Conservation (phyloP, 2,329 filamentous ascomycete genomes). For the Onygena corvina region DNA sequence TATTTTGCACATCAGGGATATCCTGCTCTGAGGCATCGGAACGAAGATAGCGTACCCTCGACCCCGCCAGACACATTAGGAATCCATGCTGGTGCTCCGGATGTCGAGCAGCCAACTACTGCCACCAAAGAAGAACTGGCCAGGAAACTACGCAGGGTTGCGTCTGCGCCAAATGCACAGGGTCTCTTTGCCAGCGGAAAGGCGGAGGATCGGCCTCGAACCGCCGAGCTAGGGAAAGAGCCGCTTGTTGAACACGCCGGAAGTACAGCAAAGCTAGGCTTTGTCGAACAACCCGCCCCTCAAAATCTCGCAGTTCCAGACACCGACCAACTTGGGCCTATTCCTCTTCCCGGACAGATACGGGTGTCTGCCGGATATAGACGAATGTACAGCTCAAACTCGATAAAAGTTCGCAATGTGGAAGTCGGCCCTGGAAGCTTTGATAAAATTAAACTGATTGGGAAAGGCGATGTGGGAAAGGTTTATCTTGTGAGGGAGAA, state of each 20-base stretch:
- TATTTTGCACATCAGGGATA: conserved; percentile 96
- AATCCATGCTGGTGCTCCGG: conserved; percentile 57
- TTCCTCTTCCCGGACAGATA: conserved; percentile 55
- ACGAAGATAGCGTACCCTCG: conserved; percentile 82
- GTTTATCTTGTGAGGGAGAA: conserved; percentile 96
- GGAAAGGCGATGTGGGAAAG: conserved; percentile 96
- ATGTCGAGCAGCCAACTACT: conserved; percentile 54
- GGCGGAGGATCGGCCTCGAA: conserved; percentile 59
- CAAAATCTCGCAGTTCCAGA: conserved; percentile 24
- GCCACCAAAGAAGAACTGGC: conserved; percentile 89
- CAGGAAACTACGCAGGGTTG: conserved; percentile 81
- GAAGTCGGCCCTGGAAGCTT: conserved; percentile 93
- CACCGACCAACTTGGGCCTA: conserved; percentile 45
- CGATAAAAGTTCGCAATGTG: conserved; percentile 94
- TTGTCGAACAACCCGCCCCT: conserved; percentile 37
- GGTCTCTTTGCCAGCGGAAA: conserved; percentile 62
- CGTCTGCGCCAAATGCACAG: conserved; percentile 93
- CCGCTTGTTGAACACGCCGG: conserved; percentile 52
- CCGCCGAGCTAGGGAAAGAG: conserved; percentile 76
- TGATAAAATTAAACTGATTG: conserved; percentile 98
- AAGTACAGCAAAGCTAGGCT: conserved; percentile 41
- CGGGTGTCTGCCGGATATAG: conserved; percentile 63
- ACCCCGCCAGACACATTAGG: conserved; percentile 84
- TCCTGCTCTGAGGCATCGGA: conserved; percentile 84
- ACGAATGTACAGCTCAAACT: conserved; percentile 96